phyloP scores from a whole-genome alignment of 2,329 filamentous ascomycete species.

The Xylaria sp. region DNA sequence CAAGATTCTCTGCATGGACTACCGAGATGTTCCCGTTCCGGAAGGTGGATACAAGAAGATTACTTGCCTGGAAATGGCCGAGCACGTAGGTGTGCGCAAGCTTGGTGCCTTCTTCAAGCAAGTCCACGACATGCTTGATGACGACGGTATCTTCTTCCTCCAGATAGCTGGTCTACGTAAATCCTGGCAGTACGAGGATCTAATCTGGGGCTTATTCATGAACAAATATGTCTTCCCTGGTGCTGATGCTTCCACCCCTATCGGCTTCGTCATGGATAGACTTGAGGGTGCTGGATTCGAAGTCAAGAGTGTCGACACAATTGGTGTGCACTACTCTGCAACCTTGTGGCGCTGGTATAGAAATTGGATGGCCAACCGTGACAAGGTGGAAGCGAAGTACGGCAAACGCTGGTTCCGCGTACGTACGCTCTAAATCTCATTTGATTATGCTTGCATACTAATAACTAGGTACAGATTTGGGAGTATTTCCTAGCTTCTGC shows the following conservation, averaged over 20 bases:
- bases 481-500: slow-evolving; percentile 83
- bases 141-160: slow-evolving; percentile 95
- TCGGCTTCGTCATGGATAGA: slow-evolving; percentile 86
- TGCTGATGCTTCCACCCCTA: slow-evolving; percentile 92
- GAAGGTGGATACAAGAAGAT: slow-evolving; percentile 90
- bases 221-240: slow-evolving; percentile 99
- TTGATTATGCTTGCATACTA: slow-evolving; percentile 24
- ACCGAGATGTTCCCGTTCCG: slow-evolving; percentile 89
- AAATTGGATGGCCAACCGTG: slow-evolving; percentile 95
- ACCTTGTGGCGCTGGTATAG: slow-evolving; percentile 99
- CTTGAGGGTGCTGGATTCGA: slow-evolving; percentile 91
- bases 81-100: slow-evolving; percentile 96
- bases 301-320: slow-evolving; percentile 89
- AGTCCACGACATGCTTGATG: slow-evolving; percentile 94
- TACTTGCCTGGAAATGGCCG: slow-evolving; percentile 97
- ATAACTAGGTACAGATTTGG: slow-evolving; percentile 64
- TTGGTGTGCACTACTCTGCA: slow-evolving; percentile 96
- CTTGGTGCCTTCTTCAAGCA: slow-evolving; percentile 84
- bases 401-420: slow-evolving; percentile 95
- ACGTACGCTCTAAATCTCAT: slow-evolving; percentile 55
- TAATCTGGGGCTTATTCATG: slow-evolving; percentile 99
- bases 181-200: slow-evolving; percentile 96
- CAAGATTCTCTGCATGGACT: slow-evolving; percentile 94
- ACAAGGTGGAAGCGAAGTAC: slow-evolving; percentile 95
- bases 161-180: slow-evolving; percentile 95